Evolutionary conservation across 2,329 filamentous ascomycete genomes (phyloP), one percentile per base, ranked within the genome.

Genomic region (Cercospora citrullina): DNA sequence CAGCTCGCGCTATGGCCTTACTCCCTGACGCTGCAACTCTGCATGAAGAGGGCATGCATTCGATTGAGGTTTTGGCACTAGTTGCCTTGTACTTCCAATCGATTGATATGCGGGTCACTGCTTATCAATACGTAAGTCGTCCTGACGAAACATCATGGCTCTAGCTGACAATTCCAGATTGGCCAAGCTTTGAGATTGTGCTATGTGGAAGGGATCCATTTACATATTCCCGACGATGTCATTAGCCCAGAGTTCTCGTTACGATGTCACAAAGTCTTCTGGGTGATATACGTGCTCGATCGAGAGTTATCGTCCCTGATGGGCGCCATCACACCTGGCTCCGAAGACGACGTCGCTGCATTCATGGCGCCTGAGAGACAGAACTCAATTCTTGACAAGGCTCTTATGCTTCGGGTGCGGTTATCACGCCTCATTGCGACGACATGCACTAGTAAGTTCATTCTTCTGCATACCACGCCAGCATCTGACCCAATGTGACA

Each of bases 201-300:
- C 48, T 63, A 64, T 58, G 66, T 68, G 23, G 61, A 68, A 45
- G 66, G 66, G 4, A 68, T 68, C 14, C 66, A 68, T 33, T 57
- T 64, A 18, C 30, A 64, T 31, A 65, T 68, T 31, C 66, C 66
- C 12, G 66, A 64, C 36, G 57, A 60, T 26, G 57, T 64, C 7
- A 59, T 68, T 2, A 64, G 66, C 16, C 31, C 61, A 12, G 39
- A 68, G 26, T 64, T 61, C 51, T 68, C 66, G 10, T 28, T 60
- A 21, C 75, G 85, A 61, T 83, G 81, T 62, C 82, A 84, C 1
- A 81, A 80, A 36, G 78, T 84, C 9, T 87, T 84, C 84, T 87
- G 84, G 84, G 86, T 85, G 0, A 79, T 85, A 0, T 86, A 85
- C 48, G 78, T 86, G 1, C 74, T 87, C 0, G 85, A 87, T 63